phyloP scores from a whole-genome alignment of 805 yeast species.

The Grigorovia yakushimaensis region DNA sequence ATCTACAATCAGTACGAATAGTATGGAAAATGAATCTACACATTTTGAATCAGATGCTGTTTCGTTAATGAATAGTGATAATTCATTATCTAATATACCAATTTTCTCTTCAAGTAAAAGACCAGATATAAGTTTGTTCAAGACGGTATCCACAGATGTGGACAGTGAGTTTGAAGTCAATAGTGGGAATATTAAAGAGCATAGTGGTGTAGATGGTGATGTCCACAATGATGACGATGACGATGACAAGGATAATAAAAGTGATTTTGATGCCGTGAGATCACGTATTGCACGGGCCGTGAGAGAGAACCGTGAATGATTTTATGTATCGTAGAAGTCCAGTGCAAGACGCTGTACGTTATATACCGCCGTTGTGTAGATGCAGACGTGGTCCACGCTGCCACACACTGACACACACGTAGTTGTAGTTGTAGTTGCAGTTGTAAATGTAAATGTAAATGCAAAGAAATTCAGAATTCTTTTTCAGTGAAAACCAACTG shows the following conservation, averaged over 20 bases:
- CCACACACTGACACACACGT: too few species aligned
- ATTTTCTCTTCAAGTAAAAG: slow-evolving; percentile 26
- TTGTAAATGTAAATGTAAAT: too few species aligned
- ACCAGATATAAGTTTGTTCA: neutral
- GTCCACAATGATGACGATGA: neutral
- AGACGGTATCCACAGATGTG: slow-evolving; percentile 4
- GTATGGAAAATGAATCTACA: slow-evolving; percentile 9
- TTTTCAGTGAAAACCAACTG: too few species aligned
- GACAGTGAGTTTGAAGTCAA: slow-evolving; percentile 15
- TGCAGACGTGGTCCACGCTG: too few species aligned
- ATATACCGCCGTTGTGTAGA: too few species aligned
- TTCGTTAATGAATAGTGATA: slow-evolving; percentile 28
- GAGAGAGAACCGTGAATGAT: neutral
- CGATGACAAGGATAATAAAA: neutral
- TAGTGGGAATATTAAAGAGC: slow-evolving; percentile 2
- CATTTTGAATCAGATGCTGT: slow-evolving; percentile 36
- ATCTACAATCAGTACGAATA: too few species aligned
- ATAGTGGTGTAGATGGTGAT: slow-evolving; percentile 4
- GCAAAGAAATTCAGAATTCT: too few species aligned
- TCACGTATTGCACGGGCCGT: slow-evolving; percentile 4
- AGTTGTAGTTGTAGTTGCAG: too few species aligned
- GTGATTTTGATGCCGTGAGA: neutral
- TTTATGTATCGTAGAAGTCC: too few species aligned
- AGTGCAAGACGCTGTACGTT: too few species aligned
- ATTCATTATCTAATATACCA: slow-evolving; percentile 32